Conservation (phyloP, 148 eudicot genomes). For the Heliamphora exappendiculata region DNA sequence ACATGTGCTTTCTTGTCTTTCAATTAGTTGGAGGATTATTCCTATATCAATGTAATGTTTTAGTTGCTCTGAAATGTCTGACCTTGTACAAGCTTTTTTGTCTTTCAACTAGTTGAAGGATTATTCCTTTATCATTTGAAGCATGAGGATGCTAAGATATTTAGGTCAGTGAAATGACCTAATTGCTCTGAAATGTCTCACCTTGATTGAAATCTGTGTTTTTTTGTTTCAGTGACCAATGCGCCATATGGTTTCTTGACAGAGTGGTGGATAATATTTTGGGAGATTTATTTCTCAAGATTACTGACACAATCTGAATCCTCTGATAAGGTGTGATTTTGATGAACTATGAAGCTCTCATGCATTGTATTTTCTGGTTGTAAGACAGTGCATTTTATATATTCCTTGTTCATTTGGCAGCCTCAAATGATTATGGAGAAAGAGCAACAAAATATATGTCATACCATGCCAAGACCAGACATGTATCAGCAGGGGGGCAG, state of each 20-base stretch:
- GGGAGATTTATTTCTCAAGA: slow-evolving; percentile 19
- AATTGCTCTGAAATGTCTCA: background rate
- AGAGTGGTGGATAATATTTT: slow-evolving; percentile 7
- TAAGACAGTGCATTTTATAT: background rate
- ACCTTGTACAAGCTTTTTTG: too few species aligned
- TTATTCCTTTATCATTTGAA: background rate
- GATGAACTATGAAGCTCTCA: background rate
- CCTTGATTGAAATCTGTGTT: background rate
- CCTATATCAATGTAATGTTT: background rate
- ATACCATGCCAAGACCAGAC: too few species aligned
- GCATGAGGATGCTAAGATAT: background rate
- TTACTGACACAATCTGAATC: background rate
- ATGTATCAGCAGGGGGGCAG: slow-evolving; percentile 12
- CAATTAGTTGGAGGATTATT: background rate
- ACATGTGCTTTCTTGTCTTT: background rate
- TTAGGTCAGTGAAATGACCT: background rate
- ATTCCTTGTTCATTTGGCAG: slow-evolving; percentile 14
- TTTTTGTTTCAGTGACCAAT: background rate
- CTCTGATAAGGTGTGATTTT: slow-evolving; percentile 2
- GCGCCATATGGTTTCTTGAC: slow-evolving; percentile 6
- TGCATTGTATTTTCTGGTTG: background rate
- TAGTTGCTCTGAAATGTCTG: background rate
- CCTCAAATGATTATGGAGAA: slow-evolving; percentile 11
- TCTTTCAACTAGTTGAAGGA: background rate
- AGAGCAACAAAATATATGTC: background rate